Percentiles rank a stretch among this genome's conserved stretches.
Evolutionary conservation across 208 protist genomes (phyloP).

Genomic region (Porcisia deanei): DNA sequence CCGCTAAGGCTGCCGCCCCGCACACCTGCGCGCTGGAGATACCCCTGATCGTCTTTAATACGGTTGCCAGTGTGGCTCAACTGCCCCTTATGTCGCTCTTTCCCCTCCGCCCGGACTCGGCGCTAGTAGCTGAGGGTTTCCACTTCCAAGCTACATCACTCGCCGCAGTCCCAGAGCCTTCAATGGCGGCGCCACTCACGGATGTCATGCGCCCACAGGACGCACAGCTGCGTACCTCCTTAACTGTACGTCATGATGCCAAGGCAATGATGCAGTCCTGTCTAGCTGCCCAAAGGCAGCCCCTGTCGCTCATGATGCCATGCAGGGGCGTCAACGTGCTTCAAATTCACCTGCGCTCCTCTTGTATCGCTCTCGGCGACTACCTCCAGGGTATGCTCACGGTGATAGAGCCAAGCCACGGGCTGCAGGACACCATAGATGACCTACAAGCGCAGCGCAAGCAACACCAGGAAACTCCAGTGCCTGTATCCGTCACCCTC

Average conservation of each 20-base stretch:
- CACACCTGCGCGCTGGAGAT: conserved; percentile 10
- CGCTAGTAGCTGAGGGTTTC: conserved; percentile 36
- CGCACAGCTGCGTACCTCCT: conserved; percentile 29
- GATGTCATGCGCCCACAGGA: conserved; percentile 30
- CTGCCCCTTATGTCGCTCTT: conserved; percentile 41
- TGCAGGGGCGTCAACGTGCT: conserved; percentile 24
- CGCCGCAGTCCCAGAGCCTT: conserved; percentile 32
- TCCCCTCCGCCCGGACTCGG: conserved; percentile 20
- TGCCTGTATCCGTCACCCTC: conserved; percentile 19
- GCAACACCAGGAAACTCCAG: conserved; percentile 12
- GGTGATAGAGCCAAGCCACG: conserved; percentile 7
- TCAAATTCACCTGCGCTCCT: conserved; percentile 36
- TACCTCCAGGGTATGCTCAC: conserved; percentile 43
- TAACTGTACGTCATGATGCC: conserved; percentile 16
- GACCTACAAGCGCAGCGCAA: background rate
- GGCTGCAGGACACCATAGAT: background rate
- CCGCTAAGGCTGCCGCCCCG: background rate
- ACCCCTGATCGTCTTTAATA: conserved; percentile 30
- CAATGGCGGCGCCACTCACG: conserved; percentile 33
- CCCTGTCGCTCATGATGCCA: conserved; percentile 35
- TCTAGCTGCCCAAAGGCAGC: conserved; percentile 27
- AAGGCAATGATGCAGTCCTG: conserved; percentile 17
- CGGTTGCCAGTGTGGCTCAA: conserved; percentile 17
- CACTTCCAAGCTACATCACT: conserved; percentile 28
- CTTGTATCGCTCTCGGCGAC: conserved; percentile 38